phyloP scores from a whole-genome alignment of 2,329 filamentous ascomycete species.

The Colletotrichum sp. region DNA sequence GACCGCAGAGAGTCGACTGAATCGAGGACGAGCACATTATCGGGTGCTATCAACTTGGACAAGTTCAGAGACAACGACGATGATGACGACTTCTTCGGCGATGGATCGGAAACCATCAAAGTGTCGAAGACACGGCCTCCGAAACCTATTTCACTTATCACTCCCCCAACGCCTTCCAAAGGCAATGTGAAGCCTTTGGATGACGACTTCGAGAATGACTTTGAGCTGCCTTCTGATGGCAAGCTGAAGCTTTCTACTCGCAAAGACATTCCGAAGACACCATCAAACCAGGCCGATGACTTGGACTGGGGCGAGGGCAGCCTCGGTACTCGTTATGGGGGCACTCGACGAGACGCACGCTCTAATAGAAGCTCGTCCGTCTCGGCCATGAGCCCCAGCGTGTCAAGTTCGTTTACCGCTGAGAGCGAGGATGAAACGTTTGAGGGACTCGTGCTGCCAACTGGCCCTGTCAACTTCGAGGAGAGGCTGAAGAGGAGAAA shows the following conservation, averaged over 20 bases:
- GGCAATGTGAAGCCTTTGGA: constrained; percentile 40
- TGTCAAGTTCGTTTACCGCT: constrained; percentile 86
- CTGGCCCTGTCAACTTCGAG: constrained; percentile 82
- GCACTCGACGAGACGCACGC: constrained; percentile 79
- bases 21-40: constrained; percentile 38
- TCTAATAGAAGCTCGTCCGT: constrained; percentile 86
- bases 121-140: constrained; percentile 62
- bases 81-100: constrained; percentile 68
- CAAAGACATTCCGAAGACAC: constrained; percentile 67
- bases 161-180: constrained; percentile 60
- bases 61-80: constrained; percentile 67
- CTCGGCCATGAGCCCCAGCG: constrained; percentile 89
- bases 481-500: constrained; percentile 78
- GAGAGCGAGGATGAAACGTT: constrained; percentile 95
- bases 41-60: constrained; percentile 62
- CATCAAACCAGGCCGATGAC: constrained; percentile 70
- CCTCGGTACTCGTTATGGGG: constrained; percentile 87
- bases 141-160: constrained; percentile 59
- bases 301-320: constrained; percentile 96
- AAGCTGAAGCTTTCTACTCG: constrained; percentile 68
- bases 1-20: constrained; percentile 32
- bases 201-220: constrained; percentile 75
- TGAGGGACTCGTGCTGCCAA: constrained; percentile 85
- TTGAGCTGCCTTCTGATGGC: constrained; percentile 73
- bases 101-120: constrained; percentile 71